Conservation (phyloP, 352 stramenopile genomes). For the Globisporangium abappressorium region DNA sequence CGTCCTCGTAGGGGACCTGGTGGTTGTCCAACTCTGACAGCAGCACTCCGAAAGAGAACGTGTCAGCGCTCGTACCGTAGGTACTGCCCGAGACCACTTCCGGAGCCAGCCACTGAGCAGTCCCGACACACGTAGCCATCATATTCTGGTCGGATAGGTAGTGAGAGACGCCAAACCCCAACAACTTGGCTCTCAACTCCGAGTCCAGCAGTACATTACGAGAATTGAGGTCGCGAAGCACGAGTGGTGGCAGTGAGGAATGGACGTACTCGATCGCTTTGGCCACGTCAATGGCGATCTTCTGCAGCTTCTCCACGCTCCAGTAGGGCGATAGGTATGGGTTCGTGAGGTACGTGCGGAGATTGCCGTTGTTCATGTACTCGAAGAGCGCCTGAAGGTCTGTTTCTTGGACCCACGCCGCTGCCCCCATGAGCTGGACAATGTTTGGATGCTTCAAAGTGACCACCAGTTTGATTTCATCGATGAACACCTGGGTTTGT, state of each 20-base stretch:
- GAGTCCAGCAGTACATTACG: slow-evolving; percentile 22
- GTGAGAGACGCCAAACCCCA: slow-evolving; percentile 51
- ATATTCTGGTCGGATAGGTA: slow-evolving; percentile 38
- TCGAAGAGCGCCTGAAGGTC: slow-evolving; percentile 59
- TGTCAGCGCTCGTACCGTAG: slow-evolving; percentile 32
- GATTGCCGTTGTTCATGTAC: slow-evolving; percentile 56
- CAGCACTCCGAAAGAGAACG: slow-evolving; percentile 46
- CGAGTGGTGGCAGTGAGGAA: slow-evolving; percentile 19
- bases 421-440: slow-evolving; percentile 42
- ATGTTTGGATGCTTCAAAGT: slow-evolving; percentile 42
- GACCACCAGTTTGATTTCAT: slow-evolving; percentile 48
- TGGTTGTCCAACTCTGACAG: slow-evolving; percentile 51
- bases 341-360: slow-evolving; percentile 33
- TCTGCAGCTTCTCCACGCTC: slow-evolving; percentile 8
- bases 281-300: slow-evolving; percentile 25
- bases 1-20: slow-evolving; percentile 38
- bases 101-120: not conserved
- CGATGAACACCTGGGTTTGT: slow-evolving; percentile 33
- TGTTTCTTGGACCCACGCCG: slow-evolving; percentile 40
- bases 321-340: not conserved
- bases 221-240: slow-evolving; percentile 22
- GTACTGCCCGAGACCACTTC: slow-evolving; percentile 24
- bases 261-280: slow-evolving; percentile 16
- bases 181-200: slow-evolving; percentile 47
- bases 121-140: slow-evolving; percentile 31